phyloP scores from a whole-genome alignment of 2,329 filamentous ascomycete genomes.

The Diaporthe humulicola region DNA sequence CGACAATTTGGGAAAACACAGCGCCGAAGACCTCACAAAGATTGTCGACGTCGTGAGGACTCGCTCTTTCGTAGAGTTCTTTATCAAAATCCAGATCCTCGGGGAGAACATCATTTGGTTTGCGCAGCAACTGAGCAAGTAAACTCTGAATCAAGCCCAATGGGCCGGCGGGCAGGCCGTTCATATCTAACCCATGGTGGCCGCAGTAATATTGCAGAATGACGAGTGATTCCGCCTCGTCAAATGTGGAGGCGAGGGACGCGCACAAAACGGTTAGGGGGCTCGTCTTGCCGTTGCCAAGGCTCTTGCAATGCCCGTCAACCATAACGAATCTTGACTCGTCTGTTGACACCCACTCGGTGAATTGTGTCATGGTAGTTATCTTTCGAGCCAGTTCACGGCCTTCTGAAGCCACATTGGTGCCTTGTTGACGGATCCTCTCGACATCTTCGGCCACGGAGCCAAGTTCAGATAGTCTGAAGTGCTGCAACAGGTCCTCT shows the following conservation, averaged over 20 bases:
- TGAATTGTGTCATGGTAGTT: not conserved
- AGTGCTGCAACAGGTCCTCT: not conserved
- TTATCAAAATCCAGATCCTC: not conserved
- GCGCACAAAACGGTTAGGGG: conserved; percentile 25
- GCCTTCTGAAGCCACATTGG: not conserved
- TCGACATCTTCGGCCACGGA: not conserved
- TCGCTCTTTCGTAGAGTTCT: not conserved
- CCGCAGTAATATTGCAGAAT: conserved; percentile 23
- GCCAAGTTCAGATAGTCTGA: not conserved
- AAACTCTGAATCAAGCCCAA: conserved; percentile 18
- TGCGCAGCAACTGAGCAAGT: conserved; percentile 1
- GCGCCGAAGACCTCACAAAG: conserved; percentile 15
- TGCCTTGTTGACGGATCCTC: not conserved
- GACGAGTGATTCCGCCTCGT: not conserved
- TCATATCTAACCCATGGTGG: not conserved
- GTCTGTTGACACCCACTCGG: not conserved
- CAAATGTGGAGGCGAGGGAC: not conserved
- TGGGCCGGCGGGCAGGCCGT: not conserved
- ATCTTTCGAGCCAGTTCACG: conserved; percentile 1
- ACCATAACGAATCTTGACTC: not conserved
- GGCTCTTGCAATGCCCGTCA: conserved; percentile 13
- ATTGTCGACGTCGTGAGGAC: not conserved
- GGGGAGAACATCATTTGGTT: conserved; percentile 5
- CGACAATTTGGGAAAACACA: conserved; percentile 1
- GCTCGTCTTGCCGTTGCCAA: conserved; percentile 19